phyloP scores from a whole-genome alignment of 1,139 yeast species.

The Scheffersomyces insectosa region DNA sequence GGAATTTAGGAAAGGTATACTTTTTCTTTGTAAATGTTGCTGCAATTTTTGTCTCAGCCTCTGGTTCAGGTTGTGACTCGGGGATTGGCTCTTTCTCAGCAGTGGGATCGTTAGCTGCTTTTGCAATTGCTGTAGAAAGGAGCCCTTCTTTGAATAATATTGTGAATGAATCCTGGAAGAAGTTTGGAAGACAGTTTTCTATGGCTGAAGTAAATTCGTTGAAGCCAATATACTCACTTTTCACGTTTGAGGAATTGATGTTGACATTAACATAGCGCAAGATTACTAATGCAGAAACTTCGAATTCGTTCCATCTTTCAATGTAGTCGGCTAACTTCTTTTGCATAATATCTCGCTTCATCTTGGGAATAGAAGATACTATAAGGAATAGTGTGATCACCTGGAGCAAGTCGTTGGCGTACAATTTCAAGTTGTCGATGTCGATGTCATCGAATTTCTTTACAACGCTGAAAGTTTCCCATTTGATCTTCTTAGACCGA shows the following conservation, averaged over 20 bases:
- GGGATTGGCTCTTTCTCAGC: not conserved
- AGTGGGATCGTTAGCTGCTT: not conserved
- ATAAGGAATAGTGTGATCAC: conserved; percentile 43
- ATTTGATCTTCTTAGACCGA: conserved; percentile 19
- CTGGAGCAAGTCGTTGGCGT: conserved; percentile 34
- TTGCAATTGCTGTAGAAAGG: conserved; percentile 3
- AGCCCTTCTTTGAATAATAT: conserved; percentile 37
- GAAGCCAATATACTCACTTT: conserved; percentile 25
- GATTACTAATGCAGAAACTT: conserved; percentile 31
- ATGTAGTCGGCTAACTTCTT: conserved; percentile 12
- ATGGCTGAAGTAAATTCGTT: conserved; percentile 35
- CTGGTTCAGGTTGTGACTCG: not conserved
- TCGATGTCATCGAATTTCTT: conserved; percentile 29
- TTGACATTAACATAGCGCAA: conserved; percentile 46
- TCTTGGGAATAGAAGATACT: conserved; percentile 25
- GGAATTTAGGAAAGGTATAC: conserved; percentile 15
- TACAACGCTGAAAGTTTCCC: conserved; percentile 23
- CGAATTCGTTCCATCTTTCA: conserved; percentile 36
- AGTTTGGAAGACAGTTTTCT: conserved; percentile 29
- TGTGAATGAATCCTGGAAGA: conserved; percentile 37
- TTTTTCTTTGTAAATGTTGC: not conserved
- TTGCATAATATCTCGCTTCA: conserved; percentile 23
- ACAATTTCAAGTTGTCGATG: conserved; percentile 28
- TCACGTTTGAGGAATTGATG: conserved; percentile 22
- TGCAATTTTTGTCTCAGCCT: not conserved